phyloP scores from a whole-genome alignment of 768 basidiomycete species.

The Lentinula guzmanii region DNA sequence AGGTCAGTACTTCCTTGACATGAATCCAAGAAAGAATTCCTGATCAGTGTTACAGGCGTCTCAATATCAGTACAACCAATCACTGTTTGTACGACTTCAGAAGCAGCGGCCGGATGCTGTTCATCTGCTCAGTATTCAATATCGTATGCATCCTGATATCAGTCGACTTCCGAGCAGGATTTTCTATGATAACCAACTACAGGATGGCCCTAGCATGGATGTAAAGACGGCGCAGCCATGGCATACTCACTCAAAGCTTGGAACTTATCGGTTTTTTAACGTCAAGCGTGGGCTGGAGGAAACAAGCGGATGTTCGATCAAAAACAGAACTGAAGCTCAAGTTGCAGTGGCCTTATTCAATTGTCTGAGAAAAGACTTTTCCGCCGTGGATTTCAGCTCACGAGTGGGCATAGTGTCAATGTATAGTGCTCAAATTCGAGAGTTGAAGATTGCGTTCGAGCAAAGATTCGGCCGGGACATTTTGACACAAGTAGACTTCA shows the following conservation, averaged over 20 bases:
- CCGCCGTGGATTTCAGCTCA: conserved; percentile 42
- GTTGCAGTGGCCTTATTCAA: conserved; percentile 75
- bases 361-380: conserved; percentile 61
- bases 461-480: conserved; percentile 68
- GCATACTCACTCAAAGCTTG: conserved; percentile 75
- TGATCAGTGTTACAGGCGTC: conserved; percentile 40
- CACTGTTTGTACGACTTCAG: conserved; percentile 88
- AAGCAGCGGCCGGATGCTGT: conserved; percentile 75
- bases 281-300: conserved; percentile 67
- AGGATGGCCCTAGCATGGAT: conserved; percentile 88
- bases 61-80: conserved; percentile 78
- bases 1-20: conserved; percentile 21
- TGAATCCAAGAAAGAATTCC: background rate
- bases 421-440: conserved; percentile 86
- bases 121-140: conserved; percentile 95
- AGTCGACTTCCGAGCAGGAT: conserved; percentile 81
- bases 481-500: conserved; percentile 75
- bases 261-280: conserved; percentile 88
- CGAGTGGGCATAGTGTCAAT: conserved; percentile 79
- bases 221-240: conserved; percentile 77
- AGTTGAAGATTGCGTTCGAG: conserved; percentile 66
- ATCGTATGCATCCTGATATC: conserved; percentile 98
- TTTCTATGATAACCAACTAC: conserved; percentile 77
- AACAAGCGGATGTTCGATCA: conserved; percentile 58
- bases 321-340: conserved; percentile 69